phyloP scores from a whole-genome alignment of 768 basidiomycete species.

The Lentinus tigrinus region DNA sequence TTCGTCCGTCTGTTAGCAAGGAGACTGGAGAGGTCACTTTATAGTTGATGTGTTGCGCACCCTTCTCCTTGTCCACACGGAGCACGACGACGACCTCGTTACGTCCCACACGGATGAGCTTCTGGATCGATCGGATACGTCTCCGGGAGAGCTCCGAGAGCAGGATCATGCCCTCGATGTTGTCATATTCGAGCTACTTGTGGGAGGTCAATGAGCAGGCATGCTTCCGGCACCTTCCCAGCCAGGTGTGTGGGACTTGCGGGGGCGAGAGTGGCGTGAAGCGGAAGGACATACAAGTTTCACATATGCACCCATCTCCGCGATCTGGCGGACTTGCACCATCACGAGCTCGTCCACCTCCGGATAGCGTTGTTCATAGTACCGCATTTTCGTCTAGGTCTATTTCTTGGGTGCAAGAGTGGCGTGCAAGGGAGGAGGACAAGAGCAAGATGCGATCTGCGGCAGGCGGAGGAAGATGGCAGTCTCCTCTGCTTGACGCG shows the following conservation, averaged over 20 bases:
- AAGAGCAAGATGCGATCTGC: not conserved
- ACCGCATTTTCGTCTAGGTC: constrained; percentile 59
- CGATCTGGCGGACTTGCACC: constrained; percentile 99
- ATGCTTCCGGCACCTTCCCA: not conserved
- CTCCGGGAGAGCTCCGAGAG: constrained; percentile 96
- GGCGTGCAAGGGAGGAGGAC: not conserved
- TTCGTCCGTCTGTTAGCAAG: not conserved
- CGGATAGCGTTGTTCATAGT: constrained; percentile 91
- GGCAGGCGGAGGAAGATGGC: not conserved
- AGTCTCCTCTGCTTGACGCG: not conserved
- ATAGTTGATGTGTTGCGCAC: constrained; percentile 47
- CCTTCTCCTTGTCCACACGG: constrained; percentile 98
- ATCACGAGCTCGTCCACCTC: constrained; percentile 98
- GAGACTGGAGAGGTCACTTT: not conserved
- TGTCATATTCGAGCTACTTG: constrained; percentile 92
- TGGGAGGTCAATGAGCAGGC: not conserved
- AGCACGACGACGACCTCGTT: constrained; percentile 99
- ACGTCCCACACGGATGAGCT: constrained; percentile 93
- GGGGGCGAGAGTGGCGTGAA: not conserved
- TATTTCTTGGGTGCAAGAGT: not conserved
- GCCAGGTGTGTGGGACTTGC: not conserved
- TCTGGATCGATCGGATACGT: constrained; percentile 96
- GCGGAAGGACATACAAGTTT: constrained; percentile 68
- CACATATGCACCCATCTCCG: constrained; percentile 99
- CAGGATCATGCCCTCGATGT: constrained; percentile 99